Evolutionary conservation across 805 yeast species (phyloP), one percentile per base, ranked within the genome.

Genomic region (Komagataella pastoris): DNA sequence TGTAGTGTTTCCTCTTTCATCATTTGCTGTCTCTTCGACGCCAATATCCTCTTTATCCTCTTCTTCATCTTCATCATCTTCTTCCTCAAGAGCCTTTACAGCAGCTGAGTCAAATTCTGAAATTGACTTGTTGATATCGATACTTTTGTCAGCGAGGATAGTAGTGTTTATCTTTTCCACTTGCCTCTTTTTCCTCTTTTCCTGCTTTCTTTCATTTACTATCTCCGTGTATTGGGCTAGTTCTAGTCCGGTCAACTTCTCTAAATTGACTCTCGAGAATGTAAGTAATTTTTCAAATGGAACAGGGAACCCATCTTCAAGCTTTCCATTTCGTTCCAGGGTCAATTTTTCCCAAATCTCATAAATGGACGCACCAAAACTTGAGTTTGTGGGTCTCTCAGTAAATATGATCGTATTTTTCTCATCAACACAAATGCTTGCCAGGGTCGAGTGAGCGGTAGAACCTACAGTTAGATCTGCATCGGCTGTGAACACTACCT

Each of bases 401-500:
- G 97, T 88, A 51, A 93, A 62, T 1, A 93, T 69, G 1, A 90
- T 73, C 0, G 95, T 81, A 1, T 86, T 80, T 51, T 77, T 78
- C 24, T 80, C 84, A 56, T 78, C 81, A 10, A 71, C 71, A 59
- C 93, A 83, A 17, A 89, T 66, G 51, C 66, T 74, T 54, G 63
- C 75, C 50, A 78, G 70, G 30, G 71, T 78, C 48, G 75, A 74
- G 44, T 78, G 70, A 0, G 87, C 71, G 19, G 76, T 67, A 4
- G 82, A 76, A 2, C 96, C 96, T 47, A 71, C 74, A 48, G 78
- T 79, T 44, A 85, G 62, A 49, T 80, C 81, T 19, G 75, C 71
- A 10, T 88, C 90, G 1, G 91, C 79, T 17, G 88, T 84, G 55
- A 91, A 81, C 3, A 90, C 83, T 50, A 91, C 81, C 61, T 86